Evolutionary conservation across 768 basidiomycete genomes (phyloP).

Genomic region (Gautieria morchelliformis): DNA sequence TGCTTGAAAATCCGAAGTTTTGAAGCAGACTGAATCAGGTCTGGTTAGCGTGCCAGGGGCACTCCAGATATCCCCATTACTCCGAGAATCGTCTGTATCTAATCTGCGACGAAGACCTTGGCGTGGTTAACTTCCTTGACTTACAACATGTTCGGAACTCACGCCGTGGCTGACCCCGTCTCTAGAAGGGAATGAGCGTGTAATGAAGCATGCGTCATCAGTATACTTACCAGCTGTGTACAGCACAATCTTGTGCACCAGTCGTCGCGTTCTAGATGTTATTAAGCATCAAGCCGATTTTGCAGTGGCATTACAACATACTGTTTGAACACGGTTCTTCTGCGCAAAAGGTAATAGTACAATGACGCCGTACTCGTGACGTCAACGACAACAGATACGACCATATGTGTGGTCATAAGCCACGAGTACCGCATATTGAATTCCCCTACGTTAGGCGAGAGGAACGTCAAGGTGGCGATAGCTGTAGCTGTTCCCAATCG

Average conservation of each 20-base stretch:
- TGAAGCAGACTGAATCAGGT: too few species aligned
- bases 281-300: not conserved
- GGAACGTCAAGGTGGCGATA: not conserved
- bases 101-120: not conserved
- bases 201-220: not conserved
- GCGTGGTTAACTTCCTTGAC: not conserved
- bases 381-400: not conserved
- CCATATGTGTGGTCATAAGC: not conserved
- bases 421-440: not conserved
- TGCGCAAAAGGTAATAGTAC: not conserved
- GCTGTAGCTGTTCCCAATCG: not conserved
- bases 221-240: not conserved
- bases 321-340: not conserved
- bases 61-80: too few species aligned
- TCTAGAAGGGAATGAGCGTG: not conserved
- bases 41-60: too few species aligned
- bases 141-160: not conserved
- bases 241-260: not conserved
- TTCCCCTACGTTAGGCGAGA: not conserved
- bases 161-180: not conserved
- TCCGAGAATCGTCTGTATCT: too few species aligned
- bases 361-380: not conserved
- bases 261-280: not conserved
- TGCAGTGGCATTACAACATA: too few species aligned
- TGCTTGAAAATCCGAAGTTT: too few species aligned